Evolutionary conservation across 176 grass and related monocot genomes (phyloP).

Genomic region (Typha latifolia): DNA sequence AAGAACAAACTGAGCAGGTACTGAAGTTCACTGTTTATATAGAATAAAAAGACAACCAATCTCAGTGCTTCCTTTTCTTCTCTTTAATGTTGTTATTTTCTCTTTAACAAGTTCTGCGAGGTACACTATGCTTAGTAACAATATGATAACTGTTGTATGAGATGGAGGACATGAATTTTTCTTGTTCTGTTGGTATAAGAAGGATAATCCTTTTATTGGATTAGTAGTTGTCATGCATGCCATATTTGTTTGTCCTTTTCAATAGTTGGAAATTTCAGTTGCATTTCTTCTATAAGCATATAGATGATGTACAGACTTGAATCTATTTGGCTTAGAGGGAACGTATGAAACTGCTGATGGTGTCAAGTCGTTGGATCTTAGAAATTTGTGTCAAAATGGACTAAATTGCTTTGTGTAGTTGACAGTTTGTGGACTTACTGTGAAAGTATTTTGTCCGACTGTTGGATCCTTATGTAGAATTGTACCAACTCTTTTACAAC

Average conservation of each 20-base stretch:
- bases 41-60: neutral
- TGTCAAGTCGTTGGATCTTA: too few species aligned
- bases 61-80: neutral
- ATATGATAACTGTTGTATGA: neutral
- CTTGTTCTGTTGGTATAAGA: neutral
- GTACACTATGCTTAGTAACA: neutral
- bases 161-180: neutral
- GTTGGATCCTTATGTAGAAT: too few species aligned
- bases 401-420: too few species aligned
- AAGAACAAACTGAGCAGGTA: slow-evolving; percentile 95
- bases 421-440: too few species aligned
- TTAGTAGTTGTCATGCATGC: neutral
- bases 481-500: too few species aligned
- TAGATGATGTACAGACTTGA: neutral
- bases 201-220: too few species aligned
- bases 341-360: too few species aligned
- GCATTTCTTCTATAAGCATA: neutral
- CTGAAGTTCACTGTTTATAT: neutral
- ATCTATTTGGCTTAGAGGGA: too few species aligned
- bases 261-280: neutral
- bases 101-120: neutral
- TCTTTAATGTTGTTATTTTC: neutral
- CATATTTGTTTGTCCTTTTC: too few species aligned
- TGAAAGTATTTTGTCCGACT: too few species aligned
- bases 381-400: too few species aligned